Base-by-base conservation (phyloP, 2,329 filamentous ascomycete genomes). In the Chaetomium strumarium region DNA sequence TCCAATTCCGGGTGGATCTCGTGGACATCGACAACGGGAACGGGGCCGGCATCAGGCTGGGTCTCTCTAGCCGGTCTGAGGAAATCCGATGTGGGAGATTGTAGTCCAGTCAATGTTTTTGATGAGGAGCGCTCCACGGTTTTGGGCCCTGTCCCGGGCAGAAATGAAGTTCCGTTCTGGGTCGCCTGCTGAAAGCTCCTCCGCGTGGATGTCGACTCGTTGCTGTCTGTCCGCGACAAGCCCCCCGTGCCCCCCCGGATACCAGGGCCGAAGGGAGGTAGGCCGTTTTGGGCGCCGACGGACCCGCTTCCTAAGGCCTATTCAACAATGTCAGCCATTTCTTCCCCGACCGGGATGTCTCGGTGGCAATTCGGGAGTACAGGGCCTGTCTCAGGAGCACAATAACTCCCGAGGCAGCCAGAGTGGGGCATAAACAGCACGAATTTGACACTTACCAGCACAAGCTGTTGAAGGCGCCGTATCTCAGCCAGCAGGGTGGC, bases 1-100 rank as follows among this genome's bases (percentile, higher is more conserved):
- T 84, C 81, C n/a, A 83, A 67, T 30, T 76, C 75, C 3, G 79
- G 78, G 58, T 82, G 75, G 24, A 83, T 77, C 54, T 77, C 74
- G 40, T 77, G 73, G 10, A 84, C 75, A 53, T 83, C 80, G 46
- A 84, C 79, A 29, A 76, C 71, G 4, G 75, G 72, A 1, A 74
- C 64, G 14, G 67, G 70, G 5, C 64, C 65, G 24, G 65, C 64
- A 41, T 69, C 66, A 17, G 67, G 48, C 10, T 60, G 55, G 11
- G 53, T 44, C 33, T 34, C 46, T 7, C 52, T 24, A 1, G 49
- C 20, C 13, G 50, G 45, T 9, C 53, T 53, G 8, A 49, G 50
- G 24, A 56, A 59, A 38, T 56, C 57, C 9, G 45, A 17, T 7
- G 38, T 47, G 2, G 52, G 42, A 8, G 31, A 38, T 37, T 34